phyloP scores from a whole-genome alignment of 805 yeast genomes.

The Saturnispora hagleri region DNA sequence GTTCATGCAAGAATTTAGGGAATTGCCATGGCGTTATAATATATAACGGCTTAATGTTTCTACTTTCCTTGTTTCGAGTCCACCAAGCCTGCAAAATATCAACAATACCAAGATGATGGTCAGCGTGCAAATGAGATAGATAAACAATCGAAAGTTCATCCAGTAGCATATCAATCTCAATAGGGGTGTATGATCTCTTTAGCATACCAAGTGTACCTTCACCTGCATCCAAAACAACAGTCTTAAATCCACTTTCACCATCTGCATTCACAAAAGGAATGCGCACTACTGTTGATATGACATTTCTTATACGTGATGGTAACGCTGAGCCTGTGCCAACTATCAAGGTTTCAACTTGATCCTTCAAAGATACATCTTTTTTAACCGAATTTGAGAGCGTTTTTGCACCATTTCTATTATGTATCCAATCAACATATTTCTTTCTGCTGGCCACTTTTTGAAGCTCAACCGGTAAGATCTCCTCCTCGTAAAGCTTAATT shows the following conservation, averaged over 20 bases:
- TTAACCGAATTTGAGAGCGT: slow-evolving; percentile 9
- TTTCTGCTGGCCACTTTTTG: slow-evolving; percentile 6
- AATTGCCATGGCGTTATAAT: slow-evolving; percentile 73
- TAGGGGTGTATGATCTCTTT: slow-evolving; percentile 48
- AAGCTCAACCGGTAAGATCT: slow-evolving; percentile 15
- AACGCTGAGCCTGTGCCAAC: slow-evolving; percentile 91
- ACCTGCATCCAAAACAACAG: slow-evolving; percentile 83
- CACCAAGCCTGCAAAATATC: slow-evolving; percentile 65
- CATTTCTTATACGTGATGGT: slow-evolving; percentile 81
- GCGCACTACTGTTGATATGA: slow-evolving; percentile 68
- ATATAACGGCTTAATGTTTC: slow-evolving; percentile 32
- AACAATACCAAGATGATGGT: slow-evolving; percentile 84
- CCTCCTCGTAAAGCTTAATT: slow-evolving; percentile 21
- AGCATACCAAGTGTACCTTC: slow-evolving; percentile 80
- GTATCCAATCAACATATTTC: slow-evolving; percentile 7
- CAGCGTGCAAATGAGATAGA: slow-evolving; percentile 92
- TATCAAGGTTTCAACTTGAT: slow-evolving; percentile 59
- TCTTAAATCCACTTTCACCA: slow-evolving; percentile 22
- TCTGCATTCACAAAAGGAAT: slow-evolving; percentile 37
- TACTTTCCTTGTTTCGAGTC: slow-evolving; percentile 25
- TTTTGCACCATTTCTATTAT: not conserved
- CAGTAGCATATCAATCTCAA: slow-evolving; percentile 34
- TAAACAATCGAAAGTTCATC: slow-evolving; percentile 56
- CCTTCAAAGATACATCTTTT: slow-evolving; percentile 25
- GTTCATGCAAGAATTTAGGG: slow-evolving; percentile 56